Evolutionary conservation across 495 filamentous ascomycete genomes (phyloP), one percentile per base, ranked within the genome.

Genomic region (Hypoxylon perforatum): DNA sequence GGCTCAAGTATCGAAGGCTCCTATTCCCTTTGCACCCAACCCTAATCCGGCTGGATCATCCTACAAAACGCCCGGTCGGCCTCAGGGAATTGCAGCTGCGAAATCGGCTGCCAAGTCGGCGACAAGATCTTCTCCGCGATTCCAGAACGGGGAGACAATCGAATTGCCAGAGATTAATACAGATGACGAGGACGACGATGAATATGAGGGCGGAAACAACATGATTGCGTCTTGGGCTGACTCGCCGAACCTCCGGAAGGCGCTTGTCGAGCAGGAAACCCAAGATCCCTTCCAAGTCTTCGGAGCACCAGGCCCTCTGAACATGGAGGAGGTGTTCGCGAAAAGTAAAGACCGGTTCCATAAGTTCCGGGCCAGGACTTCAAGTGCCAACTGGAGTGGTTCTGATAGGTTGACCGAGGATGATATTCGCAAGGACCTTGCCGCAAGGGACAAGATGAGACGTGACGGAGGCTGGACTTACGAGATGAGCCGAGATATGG

Each of bases 301-400:
- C 72, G 95, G 95, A 1, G 90, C 92, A 1, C 91, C 95, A 46
- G 89, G 84, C 11, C 90, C 91, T 33, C 85, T 97, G 71, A 88
- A 91, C 62, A 91, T 99, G 85, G 95, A 99, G 72, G 93, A 97
- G 69, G 92, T 97, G 44, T 99, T 99, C 80, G 90, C 86, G 72
- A 85, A 87, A 61, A 91, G 88, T 73, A 91, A 91, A 73, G 91
- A 91, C 53, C 84, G 91, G 63, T 86, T 90, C 76, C 89, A 91
- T 77, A 89, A 90, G 74, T 98, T 96, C 81, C 84, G 96, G 21
- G 88, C 89, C 23, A 81, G 95, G 19, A 97, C 93, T 30, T 95
- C 91, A 65, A 96, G 92, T 74, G 96, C 95, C 7, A 95, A 96
- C 76, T 99, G 95, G 95, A 86, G 82, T 65, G 88, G 91, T 11